Percentiles rank a stretch among this genome's conserved stretches.
Conservation (phyloP, 2,329 filamentous ascomycete species). For the Exophiala sp. region DNA sequence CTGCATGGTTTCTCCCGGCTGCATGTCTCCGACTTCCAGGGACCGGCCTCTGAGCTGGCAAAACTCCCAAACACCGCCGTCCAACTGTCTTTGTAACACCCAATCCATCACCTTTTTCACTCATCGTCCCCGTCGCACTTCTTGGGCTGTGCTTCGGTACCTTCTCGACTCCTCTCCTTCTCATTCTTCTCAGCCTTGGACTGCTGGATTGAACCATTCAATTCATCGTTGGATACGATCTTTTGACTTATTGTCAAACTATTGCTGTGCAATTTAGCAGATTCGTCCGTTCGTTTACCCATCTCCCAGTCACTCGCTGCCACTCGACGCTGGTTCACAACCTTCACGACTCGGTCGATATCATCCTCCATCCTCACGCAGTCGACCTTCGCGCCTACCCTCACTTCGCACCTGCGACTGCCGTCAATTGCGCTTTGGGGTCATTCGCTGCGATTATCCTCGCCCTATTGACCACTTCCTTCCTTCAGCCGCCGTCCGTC, state of each 20-base stretch:
- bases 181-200: conserved; percentile 2
- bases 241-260: not conserved
- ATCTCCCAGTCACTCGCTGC: too few species aligned
- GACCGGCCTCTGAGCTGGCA: not conserved
- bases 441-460: too few species aligned
- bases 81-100: conserved; percentile 10
- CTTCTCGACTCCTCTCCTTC: conserved; percentile 14
- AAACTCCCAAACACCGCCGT: not conserved
- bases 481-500: too few species aligned
- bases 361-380: conserved; percentile 1
- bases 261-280: conserved; percentile 17
- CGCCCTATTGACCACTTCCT: too few species aligned
- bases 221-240: conserved; percentile 14
- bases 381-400: conserved; percentile 1
- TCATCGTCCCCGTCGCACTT: conserved; percentile 10
- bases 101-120: conserved; percentile 7
- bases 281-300: too few species aligned
- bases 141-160: conserved; percentile 18
- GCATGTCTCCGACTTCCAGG: not conserved
- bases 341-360: not conserved
- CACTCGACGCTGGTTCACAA: too few species aligned
- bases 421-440: too few species aligned
- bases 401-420: too few species aligned
- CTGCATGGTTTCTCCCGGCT: conserved; percentile 1
- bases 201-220: not conserved